Percentiles rank a stretch among this genome's conserved stretches.
Evolutionary conservation across 2,329 filamentous ascomycete species (phyloP).

Genomic region (Trichoderma semiorbis): DNA sequence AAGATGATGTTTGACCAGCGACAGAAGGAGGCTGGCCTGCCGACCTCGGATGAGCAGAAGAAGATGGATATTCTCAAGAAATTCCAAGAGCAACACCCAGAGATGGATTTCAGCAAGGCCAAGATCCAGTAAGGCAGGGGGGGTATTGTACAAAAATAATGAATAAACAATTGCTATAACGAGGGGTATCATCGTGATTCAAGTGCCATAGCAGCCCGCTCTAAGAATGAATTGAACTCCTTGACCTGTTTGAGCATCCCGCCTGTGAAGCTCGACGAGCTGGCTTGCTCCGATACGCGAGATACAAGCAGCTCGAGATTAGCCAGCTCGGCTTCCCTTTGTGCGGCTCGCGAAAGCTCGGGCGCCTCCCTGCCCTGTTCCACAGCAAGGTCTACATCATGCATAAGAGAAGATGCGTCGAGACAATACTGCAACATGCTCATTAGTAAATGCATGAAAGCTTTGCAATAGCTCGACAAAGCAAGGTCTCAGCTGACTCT

Average conservation of each 20-base stretch:
- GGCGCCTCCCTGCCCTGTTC: constrained; percentile 49
- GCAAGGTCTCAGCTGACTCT: constrained; percentile 22
- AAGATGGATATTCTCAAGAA: constrained; percentile 90
- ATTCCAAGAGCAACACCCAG: constrained; percentile 77
- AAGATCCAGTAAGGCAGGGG: constrained; percentile 51
- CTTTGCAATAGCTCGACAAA: background rate
- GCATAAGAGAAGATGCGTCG: constrained; percentile 55
- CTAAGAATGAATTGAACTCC: constrained; percentile 62
- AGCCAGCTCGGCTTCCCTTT: constrained; percentile 49
- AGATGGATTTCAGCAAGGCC: constrained; percentile 70
- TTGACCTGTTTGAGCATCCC: constrained; percentile 54
- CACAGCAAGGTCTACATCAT: constrained; percentile 59
- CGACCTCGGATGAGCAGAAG: constrained; percentile 91
- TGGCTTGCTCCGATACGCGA: constrained; percentile 52
- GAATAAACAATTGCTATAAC: constrained; percentile 12
- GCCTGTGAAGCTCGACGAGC: constrained; percentile 46
- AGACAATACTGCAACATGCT: constrained; percentile 39
- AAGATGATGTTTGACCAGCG: constrained; percentile 99
- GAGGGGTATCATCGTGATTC: constrained; percentile 41
- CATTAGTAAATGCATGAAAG: background rate
- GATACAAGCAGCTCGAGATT: constrained; percentile 57
- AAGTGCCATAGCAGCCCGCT: constrained; percentile 55
- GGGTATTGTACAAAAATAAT: background rate
- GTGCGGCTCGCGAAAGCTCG: constrained; percentile 42
- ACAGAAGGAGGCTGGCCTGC: constrained; percentile 89